A percentile compares a stretch with the other conserved stretches of the same genome.
phyloP scores from a whole-genome alignment of 441 rosid genomes.

The Adansonia gregorii region DNA sequence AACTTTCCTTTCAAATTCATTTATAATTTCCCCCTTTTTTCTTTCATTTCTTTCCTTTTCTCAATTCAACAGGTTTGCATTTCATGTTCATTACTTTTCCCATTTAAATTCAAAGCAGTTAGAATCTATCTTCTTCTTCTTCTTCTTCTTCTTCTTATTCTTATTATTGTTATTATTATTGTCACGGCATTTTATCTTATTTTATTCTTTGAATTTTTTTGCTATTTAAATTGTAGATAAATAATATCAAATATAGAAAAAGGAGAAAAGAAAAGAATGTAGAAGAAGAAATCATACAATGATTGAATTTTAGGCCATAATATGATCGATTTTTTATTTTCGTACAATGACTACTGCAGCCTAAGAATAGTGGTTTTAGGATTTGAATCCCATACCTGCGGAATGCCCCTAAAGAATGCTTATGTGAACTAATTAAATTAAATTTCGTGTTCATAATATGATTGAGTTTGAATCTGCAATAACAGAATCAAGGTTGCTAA shows the following conservation, averaged over 20 bases:
- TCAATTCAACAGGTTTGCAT: background rate
- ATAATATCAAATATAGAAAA: background rate
- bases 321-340: too few species aligned
- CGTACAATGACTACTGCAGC: too few species aligned
- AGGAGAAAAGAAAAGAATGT: background rate
- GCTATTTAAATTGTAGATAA: background rate
- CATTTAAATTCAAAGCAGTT: too few species aligned
- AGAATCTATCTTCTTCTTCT: too few species aligned
- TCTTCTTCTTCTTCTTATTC: too few species aligned
- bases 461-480: background rate
- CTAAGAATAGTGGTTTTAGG: too few species aligned
- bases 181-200: background rate
- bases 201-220: background rate
- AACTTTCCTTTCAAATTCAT: too few species aligned
- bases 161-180: background rate
- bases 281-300: background rate
- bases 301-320: background rate
- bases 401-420: too few species aligned
- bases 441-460: background rate
- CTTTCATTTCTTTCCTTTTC: background rate
- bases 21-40: background rate
- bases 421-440: too few species aligned
- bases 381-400: too few species aligned
- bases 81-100: conserved; percentile 5
- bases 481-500: background rate